Evolutionary conservation across 345 rosid genomes (phyloP).

Genomic region (Carallia brachiata): DNA sequence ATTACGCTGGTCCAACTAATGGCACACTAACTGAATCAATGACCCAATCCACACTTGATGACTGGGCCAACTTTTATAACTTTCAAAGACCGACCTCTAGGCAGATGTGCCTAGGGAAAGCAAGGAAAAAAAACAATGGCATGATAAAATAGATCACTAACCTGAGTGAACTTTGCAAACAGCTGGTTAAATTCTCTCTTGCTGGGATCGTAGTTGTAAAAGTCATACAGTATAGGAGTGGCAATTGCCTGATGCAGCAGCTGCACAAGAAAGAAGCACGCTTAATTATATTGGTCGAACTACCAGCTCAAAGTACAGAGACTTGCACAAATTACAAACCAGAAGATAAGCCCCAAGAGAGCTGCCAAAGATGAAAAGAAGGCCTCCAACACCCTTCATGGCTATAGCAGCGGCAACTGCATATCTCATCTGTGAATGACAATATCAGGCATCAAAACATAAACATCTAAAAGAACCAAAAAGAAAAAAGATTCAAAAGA

Average conservation of each 20-base stretch:
- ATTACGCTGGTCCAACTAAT: no score
- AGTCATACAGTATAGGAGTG: conserved; percentile 53
- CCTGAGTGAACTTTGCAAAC: conserved; percentile 63
- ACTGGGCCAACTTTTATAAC: background rate
- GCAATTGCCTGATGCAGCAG: conserved; percentile 54
- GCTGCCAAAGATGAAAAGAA: conserved; percentile 65
- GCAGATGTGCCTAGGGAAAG: background rate
- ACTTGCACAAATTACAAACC: conserved; percentile 32
- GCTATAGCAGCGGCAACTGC: conserved; percentile 52
- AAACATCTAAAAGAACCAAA: background rate
- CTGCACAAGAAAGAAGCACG: conserved; percentile 28
- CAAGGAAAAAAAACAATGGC: background rate
- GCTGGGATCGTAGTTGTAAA: conserved; percentile 66
- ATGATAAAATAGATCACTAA: conserved; percentile 12
- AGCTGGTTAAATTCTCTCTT: conserved; percentile 49
- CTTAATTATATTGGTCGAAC: conserved; percentile 1
- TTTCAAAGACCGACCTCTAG: background rate
- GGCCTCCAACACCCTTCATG: conserved; percentile 64
- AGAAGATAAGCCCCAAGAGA: conserved; percentile 68
- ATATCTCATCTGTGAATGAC: conserved; percentile 35
- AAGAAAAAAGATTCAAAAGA: background rate
- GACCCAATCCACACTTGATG: no score
- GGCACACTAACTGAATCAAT: no score
- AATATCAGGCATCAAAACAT: background rate
- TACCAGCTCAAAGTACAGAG: background rate